Base-by-base conservation (phyloP, 2,329 filamentous ascomycete genomes). In the Alternaria longipes region DNA sequence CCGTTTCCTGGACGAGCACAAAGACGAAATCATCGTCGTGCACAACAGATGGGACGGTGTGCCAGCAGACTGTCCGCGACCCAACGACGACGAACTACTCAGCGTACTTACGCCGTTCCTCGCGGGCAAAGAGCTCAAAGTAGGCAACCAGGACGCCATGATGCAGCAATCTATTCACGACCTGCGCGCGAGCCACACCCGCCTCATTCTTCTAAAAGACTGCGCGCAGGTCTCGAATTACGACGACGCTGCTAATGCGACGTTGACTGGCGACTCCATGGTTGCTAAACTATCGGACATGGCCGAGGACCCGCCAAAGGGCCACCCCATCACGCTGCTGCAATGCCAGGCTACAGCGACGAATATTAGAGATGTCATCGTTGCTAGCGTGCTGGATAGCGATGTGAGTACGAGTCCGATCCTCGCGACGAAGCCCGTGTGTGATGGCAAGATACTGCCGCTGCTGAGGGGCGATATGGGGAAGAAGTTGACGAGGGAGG, bases 271-370 rank as follows among this genome's bases (percentile, higher is more conserved):
- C 8, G 71, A 69, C 18, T 63, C 63, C 9, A 78, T 78, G 45
- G 69, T 78, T 9, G 49, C 26, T 3, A 73, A 71, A 41, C 59
- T 77, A 2, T 52, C 62, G 1, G 49, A 63, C 3, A 74, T 76
- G 72, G 54, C 11, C 49, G 40, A 42, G 20, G 40, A 69, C 26
- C 69, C 71, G 2, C 70, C 73, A 0, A 41, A 45, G 0, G 70
- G 69, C 0, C 67, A 75, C 32, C 63, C 70, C 0, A 63, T 78
- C 5, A 70, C 67, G 2, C 51, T 76, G 26, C 53, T 78, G 26
- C 84, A 85, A 64, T 85, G 82, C 56, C 83, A 85, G 73, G 83
- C 83, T 2, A 86, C 83, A 3, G 79, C 83, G n/a, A 81, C 81
- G 5, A 84, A 83, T 65, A 82, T 85, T 41, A 74, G 78, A 4